Base-by-base conservation (phyloP, 192 early-diverging fungal genomes). In the Podila epigama region DNA sequence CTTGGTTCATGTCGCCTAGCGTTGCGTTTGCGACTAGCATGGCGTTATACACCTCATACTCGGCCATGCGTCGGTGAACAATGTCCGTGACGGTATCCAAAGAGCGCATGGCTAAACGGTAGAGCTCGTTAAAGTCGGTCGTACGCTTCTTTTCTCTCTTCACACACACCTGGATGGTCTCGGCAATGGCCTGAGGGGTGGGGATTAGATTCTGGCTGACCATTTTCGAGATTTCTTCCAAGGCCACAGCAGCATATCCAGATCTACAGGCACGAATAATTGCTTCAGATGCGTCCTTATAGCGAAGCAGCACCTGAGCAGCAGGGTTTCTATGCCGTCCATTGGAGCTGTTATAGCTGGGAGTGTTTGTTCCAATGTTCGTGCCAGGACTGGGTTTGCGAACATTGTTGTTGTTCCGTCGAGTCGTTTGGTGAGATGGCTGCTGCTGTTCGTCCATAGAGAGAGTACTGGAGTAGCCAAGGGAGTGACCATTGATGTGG, bases 1-100 rank as follows among this genome's bases (percentile, higher is more conserved):
- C 85, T 2, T 67, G 51, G 1, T 58, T 51, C 82, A 87, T 84
- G 34, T 87, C 79, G 11, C 83, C 83, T 36, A 79, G 57, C 13
- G 84, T 83, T 27, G 85, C 85, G 51, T 83, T 83, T 3, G 71
- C 83, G 39, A 83, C 82, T 4, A 87, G 42, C 39, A 87, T 75
- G 50, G 81, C 82, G 59, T 87, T 87, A 35, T 84, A 83, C 4
- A 82, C 58, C 27, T 82, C 84, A 28, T 70, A 77, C 35, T 77
- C 57, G n/a, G 67, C 70, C 27, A 60, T 60, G 1, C 73, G 66
- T 13, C 73, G 73, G 37, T 77, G 55, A 9, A 48, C 48, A 25
- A 16, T 40, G 20, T 77, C 66, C 22, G 58, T 15, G 20, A 68
- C 48, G 16, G 55, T 32, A 4, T 64, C 73, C 25, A 77, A 31